Conservation (phyloP, 2,329 filamentous ascomycete genomes). For the Aspergillus fumigatiaffinis region DNA sequence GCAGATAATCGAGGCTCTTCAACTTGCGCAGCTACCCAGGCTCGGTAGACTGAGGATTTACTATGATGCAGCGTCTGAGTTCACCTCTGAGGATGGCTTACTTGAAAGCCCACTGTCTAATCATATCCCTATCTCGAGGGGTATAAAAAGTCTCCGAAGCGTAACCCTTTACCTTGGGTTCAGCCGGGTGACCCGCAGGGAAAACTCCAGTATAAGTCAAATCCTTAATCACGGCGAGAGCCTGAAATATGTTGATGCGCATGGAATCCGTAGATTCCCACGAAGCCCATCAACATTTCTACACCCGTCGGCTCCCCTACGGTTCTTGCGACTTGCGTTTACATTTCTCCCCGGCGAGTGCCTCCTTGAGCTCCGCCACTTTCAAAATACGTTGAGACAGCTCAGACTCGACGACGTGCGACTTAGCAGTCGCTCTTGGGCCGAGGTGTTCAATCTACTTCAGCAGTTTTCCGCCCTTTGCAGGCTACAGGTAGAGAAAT, state of each 20-base stretch:
- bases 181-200: not conserved
- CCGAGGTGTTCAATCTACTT: not conserved
- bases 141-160: not conserved
- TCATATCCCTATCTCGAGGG: not conserved
- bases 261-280: not conserved
- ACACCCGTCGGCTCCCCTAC: not conserved
- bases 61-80: not conserved
- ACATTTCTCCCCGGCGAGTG: not conserved
- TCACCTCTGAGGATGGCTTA: not conserved
- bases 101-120: not conserved
- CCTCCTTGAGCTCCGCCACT: not conserved
- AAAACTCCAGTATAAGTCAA: not conserved
- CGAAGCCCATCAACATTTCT: not conserved
- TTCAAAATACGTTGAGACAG: not conserved
- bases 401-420: not conserved
- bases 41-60: not conserved
- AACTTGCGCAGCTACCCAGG: not conserved
- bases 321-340: not conserved
- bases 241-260: not conserved
- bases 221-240: not conserved
- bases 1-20: not conserved
- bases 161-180: not conserved
- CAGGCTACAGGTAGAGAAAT: not conserved
- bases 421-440: not conserved
- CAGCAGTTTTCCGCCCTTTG: not conserved